Evolutionary conservation across 2,329 filamentous ascomycete genomes (phyloP), one percentile per base, ranked within the genome.

Genomic region (Leptographium lundbergii): DNA sequence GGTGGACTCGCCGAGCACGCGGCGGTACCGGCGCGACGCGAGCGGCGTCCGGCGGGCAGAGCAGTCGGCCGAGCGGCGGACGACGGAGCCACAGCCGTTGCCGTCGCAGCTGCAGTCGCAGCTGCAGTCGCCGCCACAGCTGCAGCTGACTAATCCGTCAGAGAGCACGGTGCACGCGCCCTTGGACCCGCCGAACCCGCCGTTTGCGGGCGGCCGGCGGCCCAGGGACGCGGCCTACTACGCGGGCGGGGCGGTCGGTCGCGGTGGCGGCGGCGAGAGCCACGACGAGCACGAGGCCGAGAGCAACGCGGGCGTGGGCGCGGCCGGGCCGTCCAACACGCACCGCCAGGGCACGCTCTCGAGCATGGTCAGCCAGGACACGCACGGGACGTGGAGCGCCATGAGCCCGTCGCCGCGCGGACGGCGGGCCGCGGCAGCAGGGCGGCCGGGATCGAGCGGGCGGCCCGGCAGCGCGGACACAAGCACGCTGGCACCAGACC

Each of bases 201-300:
- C 79, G 6, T 83, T 81, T 65, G 79, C 81, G 6, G 76, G 74
- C 50, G 75, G 75, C 0, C 72, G 73, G 60, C 74, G 75, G 65
- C 72, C 70, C 2, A 85, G 84, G 65, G 82, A 86, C 66, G 82
- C 80, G 52, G 80, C 80, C 10, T 85, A 85, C 65, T 85, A 82
- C 66, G 82, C 80, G 3, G 80, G 61, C n/a, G 60, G 48, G 9
- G 79, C 7, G 2, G 51, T 32, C 10, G 27, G 17, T 34, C 5
- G 52, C 1, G 13, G 22, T n/a, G 39, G 29, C 42, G 27, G 10
- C 27, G 22, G 29, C 9, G 27, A 39, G 36, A 14, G 24, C 47
- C 19, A 19, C 29, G 14, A 19, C 47, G 19, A 22, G 9, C 45
- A 19, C 47, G 19, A 22, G 3, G 27, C 42, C 17, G 17, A n/a